Evolutionary conservation across 805 yeast species (phyloP), one percentile per base, ranked within the genome.

Genomic region (Scheffersomyces amazonensis): DNA sequence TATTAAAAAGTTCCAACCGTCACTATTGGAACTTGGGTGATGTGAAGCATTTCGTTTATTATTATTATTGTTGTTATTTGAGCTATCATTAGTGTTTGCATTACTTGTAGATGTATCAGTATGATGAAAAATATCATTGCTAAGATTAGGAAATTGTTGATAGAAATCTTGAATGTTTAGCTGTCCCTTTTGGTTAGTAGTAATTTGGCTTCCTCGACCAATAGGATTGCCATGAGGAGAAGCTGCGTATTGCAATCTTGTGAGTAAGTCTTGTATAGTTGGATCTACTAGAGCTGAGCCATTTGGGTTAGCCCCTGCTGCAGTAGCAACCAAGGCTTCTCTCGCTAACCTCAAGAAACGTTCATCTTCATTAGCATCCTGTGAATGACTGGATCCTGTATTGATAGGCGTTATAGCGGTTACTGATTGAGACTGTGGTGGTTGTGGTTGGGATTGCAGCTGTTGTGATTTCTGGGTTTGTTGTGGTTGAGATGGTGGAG

Each of bases 221-320:
- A 69, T 66, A 6, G 75, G 62, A 32, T 78, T 78, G 1, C 83
- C 83, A 54, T 77, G 82, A 3, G 83, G 82, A 20, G 80, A 66
- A 37, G 68, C 59, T 5, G 78, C 77, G 47, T 80, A 80, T 49
- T 80, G 84, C 31, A 80, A 63, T 37, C 87, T 56, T 47, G 71
- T 68, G 36, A 80, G 58, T n/a, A 80, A 62, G 49, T 77, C 83
- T 44, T 74, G 60, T 18, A 80, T 77, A 0, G 86, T 79, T 4
- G 87, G 86, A 52, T 80, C 87, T 5, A 80, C 74, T 17, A 73
- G 60, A 13, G 39, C 32, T 23, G 45, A 44, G 9, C 36, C 39
- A 18, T 47, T 43, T 17, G 42, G 27, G 15, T 62, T 58, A 43
- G 69, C 69, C 2, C 75, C 69, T 9, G 47, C 51, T 10, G 73